Base-by-base conservation (phyloP, 257 asterid species). In the Solanum ossicruentum region DNA sequence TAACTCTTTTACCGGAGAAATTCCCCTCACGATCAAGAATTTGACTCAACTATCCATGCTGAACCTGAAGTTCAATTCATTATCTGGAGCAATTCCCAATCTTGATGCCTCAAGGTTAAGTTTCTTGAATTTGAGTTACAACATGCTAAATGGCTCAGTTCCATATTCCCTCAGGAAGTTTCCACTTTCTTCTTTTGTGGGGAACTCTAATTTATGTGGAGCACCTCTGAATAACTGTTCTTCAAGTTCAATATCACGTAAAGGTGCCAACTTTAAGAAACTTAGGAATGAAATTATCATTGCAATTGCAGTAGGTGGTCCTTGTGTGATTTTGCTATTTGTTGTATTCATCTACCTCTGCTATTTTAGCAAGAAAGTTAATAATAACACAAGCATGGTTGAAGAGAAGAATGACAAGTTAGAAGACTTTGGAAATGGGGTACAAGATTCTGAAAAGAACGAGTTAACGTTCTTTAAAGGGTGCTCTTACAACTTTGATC, bases 381-480 rank as follows among this genome's bases (percentile, higher is more conserved):
- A 28, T 6, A 86, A 86, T 0, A 85, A 81, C 16, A 67, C 91
- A 1, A 85, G 89, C 49, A 90, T 85, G 87, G 89, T 86, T 87
- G 91, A 93, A 66, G 92, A 91, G 66, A 93, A 92, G 91, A 88
- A 71, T 0, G 94, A 90, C 71, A 96, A 93, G 87, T 88, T 97
- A 0, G 96, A 90, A 28, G 98, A 96, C 84, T 95, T 97, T 26
- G 99, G 97, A n/a, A 92, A 95, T 61, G 98, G 98, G 5, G 94
- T 94, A 47, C 98, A 93, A 78, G 97, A 91, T 36, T 89, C 93
- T 28, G 85, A 71, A 18, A 67, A 83, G 51, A 67, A 83, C 39
- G 39, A 36, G 47, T 36, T 66, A 69, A 77, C 58, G 17, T 85
- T 85, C 56, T n/a, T 80, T 51, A 13, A 67, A 75, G 65, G 73